Conservation (phyloP, 2,329 filamentous ascomycete species). For the Penicillium nordicum region DNA sequence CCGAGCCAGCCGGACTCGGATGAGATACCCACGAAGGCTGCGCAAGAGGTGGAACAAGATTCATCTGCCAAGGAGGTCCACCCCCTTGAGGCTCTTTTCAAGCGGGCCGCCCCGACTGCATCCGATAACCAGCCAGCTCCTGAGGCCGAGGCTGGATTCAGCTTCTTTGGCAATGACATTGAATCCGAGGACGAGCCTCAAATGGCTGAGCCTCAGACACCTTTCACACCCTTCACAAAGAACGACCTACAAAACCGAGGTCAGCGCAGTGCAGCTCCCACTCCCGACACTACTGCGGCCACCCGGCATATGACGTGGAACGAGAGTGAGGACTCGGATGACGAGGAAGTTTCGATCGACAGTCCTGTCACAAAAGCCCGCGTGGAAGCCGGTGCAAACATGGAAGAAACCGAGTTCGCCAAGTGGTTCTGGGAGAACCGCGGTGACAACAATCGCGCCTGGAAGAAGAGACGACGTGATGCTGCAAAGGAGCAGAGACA, state of each 20-base stretch:
- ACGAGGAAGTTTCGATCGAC: slow-evolving; percentile 19
- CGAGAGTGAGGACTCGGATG: slow-evolving; percentile 25
- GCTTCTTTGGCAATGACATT: slow-evolving; percentile 68
- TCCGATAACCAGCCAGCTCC: slow-evolving; percentile 35
- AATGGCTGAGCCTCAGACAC: slow-evolving; percentile 65
- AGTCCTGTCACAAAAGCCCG: slow-evolving; percentile 25
- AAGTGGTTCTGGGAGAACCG: slow-evolving; percentile 60
- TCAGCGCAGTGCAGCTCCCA: slow-evolving; percentile 85
- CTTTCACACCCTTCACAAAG: slow-evolving; percentile 78
- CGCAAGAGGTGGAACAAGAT: slow-evolving; percentile 7
- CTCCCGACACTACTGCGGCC: slow-evolving; percentile 84
- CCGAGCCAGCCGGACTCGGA: slow-evolving; percentile 6
- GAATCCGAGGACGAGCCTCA: slow-evolving; percentile 48
- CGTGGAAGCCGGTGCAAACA: slow-evolving; percentile 7
- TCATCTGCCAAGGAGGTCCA: slow-evolving; percentile 61
- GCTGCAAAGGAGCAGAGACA: slow-evolving; percentile 59
- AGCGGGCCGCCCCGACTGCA: slow-evolving; percentile 55
- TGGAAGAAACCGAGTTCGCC: slow-evolving; percentile 55
- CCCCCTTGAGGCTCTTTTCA: slow-evolving; percentile 89
- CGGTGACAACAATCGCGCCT: slow-evolving; percentile 50
- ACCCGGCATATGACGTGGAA: slow-evolving; percentile 39
- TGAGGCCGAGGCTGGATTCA: slow-evolving; percentile 62
- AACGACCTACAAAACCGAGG: slow-evolving; percentile 66
- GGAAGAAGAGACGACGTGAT: slow-evolving; percentile 56
- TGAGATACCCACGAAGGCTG: slow-evolving; percentile 9